Conservation (phyloP, 2,329 filamentous ascomycete genomes). For the Leptodontidium sp. region DNA sequence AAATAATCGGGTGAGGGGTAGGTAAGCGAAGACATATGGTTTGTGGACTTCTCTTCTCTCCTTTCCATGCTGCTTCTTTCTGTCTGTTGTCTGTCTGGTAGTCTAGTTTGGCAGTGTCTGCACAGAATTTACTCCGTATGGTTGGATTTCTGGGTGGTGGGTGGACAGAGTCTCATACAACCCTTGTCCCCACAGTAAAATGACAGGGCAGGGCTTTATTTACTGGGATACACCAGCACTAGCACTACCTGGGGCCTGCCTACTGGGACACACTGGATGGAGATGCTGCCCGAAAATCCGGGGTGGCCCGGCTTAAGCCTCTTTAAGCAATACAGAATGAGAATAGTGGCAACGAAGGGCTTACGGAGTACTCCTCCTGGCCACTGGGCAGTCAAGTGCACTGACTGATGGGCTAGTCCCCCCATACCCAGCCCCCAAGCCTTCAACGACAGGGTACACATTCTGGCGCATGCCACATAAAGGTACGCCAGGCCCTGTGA, state of each 20-base stretch:
- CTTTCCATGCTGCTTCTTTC: no score
- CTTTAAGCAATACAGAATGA: conserved; percentile 21
- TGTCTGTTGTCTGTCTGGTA: no score
- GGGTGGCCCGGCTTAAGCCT: conserved; percentile 28
- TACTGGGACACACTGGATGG: conserved; percentile 25
- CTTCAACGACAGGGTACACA: conserved; percentile 26
- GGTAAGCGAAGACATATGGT: conserved; percentile 15
- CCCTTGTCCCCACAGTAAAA: neutral
- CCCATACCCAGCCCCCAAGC: conserved; percentile 12
- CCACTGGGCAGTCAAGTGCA: neutral
- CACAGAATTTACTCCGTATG: neutral
- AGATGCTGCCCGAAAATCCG: conserved; percentile 39
- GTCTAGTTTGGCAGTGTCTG: no score
- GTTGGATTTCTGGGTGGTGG: neutral
- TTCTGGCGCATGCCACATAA: conserved; percentile 33
- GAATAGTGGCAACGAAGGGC: no score
- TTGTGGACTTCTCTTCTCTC: conserved; percentile 15
- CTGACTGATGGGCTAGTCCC: conserved; percentile 15
- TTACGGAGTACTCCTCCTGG: neutral
- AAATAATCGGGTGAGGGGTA: conserved; percentile 10
- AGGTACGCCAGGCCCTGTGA: conserved; percentile 30
- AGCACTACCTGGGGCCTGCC: no score
- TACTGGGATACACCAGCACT: no score
- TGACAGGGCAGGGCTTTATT: conserved; percentile 2
- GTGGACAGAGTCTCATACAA: neutral